Percentiles rank a stretch among this genome's conserved stretches.
phyloP scores from a whole-genome alignment of 2,329 filamentous ascomycete species.

The Hypoxylon sp. region DNA sequence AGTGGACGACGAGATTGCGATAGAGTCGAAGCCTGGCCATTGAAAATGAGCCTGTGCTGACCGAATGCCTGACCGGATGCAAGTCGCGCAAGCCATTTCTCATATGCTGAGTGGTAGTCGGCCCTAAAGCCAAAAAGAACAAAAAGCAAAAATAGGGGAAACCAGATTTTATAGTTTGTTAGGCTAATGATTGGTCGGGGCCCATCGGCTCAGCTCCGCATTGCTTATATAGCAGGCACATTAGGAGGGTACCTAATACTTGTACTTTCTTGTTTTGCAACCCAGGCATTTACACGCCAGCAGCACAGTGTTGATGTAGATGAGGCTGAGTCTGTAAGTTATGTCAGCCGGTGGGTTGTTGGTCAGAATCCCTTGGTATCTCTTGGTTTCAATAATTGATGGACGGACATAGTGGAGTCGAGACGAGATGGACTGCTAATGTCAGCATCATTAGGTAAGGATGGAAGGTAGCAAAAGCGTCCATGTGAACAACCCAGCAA shows the following conservation, averaged over 20 bases:
- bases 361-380: background rate
- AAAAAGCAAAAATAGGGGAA: constrained; percentile 38
- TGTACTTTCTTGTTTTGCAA: constrained; percentile 27
- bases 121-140: constrained; percentile 38
- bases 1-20: constrained; percentile 32
- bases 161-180: constrained; percentile 27
- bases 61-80: constrained; percentile 43
- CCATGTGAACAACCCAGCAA: background rate
- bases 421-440: background rate
- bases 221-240: constrained; percentile 26
- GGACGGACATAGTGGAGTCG: background rate
- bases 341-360: background rate
- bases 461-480: background rate
- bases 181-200: constrained; percentile 39
- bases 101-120: constrained; percentile 38
- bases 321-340: constrained; percentile 20
- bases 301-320: constrained; percentile 27
- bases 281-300: constrained; percentile 12
- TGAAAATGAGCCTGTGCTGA: constrained; percentile 35
- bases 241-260: constrained; percentile 22
- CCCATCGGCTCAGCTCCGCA: constrained; percentile 37
- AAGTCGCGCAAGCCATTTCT: constrained; percentile 32
- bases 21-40: constrained; percentile 26
- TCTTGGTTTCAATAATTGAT: background rate
- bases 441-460: background rate